Base-by-base conservation (phyloP, 2,329 filamentous ascomycete genomes). In the Parasarocladium wereldwijsianum region DNA sequence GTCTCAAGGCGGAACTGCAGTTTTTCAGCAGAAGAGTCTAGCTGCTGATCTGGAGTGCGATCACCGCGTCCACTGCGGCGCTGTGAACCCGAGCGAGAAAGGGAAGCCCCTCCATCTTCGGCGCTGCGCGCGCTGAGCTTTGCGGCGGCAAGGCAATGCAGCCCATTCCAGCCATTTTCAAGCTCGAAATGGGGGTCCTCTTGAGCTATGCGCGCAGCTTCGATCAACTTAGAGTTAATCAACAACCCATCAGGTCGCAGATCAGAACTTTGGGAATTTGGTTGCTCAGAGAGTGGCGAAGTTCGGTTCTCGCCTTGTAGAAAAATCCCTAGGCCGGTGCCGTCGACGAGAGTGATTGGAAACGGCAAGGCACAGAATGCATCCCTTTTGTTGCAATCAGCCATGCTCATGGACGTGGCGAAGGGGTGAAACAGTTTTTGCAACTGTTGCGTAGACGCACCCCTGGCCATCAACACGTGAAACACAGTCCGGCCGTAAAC, bases 61-160 rank as follows among this genome's bases (percentile, higher is more conserved):
- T 20, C 11, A 12, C 16, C 27, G 15, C 16, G 34, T 16, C 25
- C 25, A 17, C 11, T 26, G 11, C 24, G n/a, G 17, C 20, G 25
- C 25, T 33, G 24, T 3, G 25, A 15, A 12, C 11, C 21, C 20
- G 20, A 4, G 6, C 28, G 28, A 12, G 24, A 17, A 5, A 30
- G 12, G 5, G 43, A 32, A 4, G 33, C 28, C 14, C 45, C 36
- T 28, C 54, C 55, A 30, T 52, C 47, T 10, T 50, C 43, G 8
- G 60, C 44, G 14, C 51, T 54, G 4, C 48, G 44, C 18, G 46
- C 32, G 37, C 57, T 57, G 2, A 70, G 46, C n/a, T 58, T 58
- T 6, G 61, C 64, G 35, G 62, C 58, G 3, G 67, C 67, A n/a
- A 73, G 58, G 36, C 65, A 70, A 38, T 73, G 68, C 11, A 73